Evolutionary conservation across 2,329 filamentous ascomycete genomes (phyloP).

Genomic region (Penicillium fuscoglaucum): DNA sequence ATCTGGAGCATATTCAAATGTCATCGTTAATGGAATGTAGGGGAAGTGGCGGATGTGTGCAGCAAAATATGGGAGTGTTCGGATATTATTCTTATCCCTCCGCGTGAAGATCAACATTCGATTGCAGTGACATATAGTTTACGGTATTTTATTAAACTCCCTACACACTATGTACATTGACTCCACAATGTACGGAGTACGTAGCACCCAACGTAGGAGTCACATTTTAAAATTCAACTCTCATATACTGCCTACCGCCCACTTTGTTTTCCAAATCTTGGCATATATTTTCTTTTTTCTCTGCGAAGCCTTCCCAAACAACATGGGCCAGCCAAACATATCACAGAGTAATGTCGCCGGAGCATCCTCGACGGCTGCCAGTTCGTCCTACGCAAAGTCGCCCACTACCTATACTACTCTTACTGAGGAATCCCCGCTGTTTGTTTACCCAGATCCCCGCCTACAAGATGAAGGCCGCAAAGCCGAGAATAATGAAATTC

Average conservation of each 20-base stretch:
- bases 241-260: background rate
- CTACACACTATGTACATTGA: background rate
- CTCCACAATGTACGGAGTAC: slow-evolving; percentile 1
- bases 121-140: background rate
- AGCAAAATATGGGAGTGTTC: background rate
- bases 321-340: background rate
- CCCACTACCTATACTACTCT: background rate
- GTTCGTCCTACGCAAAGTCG: background rate
- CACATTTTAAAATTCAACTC: background rate
- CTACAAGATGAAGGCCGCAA: slow-evolving; percentile 7
- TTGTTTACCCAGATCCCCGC: background rate
- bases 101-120: background rate
- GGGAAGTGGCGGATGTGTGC: background rate
- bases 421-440: background rate
- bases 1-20: slow-evolving; percentile 9
- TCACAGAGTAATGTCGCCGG: background rate
- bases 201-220: background rate
- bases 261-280: background rate
- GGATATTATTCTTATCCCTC: slow-evolving; percentile 1
- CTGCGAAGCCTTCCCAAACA: background rate
- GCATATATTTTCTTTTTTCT: background rate
- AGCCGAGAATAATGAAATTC: slow-evolving; percentile 11
- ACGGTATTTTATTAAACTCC: background rate
- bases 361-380: background rate
- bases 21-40: background rate